Conservation (phyloP, 306 rosid species). For the Cicer arietinum region DNA sequence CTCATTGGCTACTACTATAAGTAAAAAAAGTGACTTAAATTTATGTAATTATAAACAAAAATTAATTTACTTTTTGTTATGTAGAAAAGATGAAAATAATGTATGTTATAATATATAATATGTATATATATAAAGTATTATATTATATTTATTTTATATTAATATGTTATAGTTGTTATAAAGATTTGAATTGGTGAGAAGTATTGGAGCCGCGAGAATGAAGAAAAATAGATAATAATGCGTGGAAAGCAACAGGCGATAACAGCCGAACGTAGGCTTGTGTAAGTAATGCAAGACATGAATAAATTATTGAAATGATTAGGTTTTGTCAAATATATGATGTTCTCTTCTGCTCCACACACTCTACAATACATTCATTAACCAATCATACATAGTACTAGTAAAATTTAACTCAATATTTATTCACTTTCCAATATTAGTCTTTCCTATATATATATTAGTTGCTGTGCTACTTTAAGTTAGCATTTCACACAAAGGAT, state of each 20-base stretch:
- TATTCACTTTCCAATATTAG: constrained; percentile 35
- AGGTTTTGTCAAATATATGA: constrained; percentile 35
- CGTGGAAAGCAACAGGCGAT: constrained; percentile 23
- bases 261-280: constrained; percentile 26
- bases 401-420: constrained; percentile 16
- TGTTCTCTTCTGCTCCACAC: constrained; percentile 20
- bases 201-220: no score
- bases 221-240: not conserved
- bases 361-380: constrained; percentile 21
- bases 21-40: no score
- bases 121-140: no score
- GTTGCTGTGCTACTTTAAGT: not conserved
- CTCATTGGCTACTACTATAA: no score
- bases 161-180: no score
- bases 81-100: no score
- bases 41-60: no score
- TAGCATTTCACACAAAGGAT: constrained; percentile 4
- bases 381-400: not conserved
- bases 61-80: no score
- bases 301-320: constrained; percentile 36
- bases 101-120: no score
- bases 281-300: constrained; percentile 22
- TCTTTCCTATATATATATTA: not conserved
- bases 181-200: no score
- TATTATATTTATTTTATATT: no score